These are phyloP conservation scores for Amanita jacksonii DNA, from an alignment of 768 basidiomycete genomes.

Conservation along the genomic window DNA sequence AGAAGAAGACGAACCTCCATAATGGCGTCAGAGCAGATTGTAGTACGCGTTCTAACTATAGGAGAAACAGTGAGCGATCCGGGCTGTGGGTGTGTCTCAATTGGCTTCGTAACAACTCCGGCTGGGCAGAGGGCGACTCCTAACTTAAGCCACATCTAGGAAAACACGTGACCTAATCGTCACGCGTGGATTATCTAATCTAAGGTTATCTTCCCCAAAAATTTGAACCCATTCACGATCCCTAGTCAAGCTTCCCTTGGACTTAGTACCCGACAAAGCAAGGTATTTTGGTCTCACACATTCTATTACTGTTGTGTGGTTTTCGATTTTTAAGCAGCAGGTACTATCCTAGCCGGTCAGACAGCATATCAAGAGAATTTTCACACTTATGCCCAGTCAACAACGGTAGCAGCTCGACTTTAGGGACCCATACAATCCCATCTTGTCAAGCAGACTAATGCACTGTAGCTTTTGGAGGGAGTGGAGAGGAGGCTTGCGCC, in stretches of 20 bases:
- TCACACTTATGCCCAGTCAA: too few relatives aligned
- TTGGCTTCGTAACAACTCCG: slow-evolving; percentile 15
- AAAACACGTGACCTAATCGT: slow-evolving; percentile 19
- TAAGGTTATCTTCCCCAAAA: neutral
- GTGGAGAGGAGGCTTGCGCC: too few relatives aligned
- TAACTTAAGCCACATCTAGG: slow-evolving; percentile 16
- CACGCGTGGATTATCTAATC: slow-evolving; percentile 1
- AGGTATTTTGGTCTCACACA: too few relatives aligned
- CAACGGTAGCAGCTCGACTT: too few relatives aligned
- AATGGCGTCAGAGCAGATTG: slow-evolving; percentile 16
- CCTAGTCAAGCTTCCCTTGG: too few relatives aligned
- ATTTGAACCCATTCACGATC: too few relatives aligned
- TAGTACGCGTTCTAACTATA: slow-evolving; percentile 13
- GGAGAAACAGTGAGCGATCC: slow-evolving; percentile 12
- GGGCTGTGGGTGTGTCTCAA: slow-evolving; percentile 14
- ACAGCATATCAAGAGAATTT: too few relatives aligned
- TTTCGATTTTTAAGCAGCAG: neutral
- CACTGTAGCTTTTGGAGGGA: too few relatives aligned
- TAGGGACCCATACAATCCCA: too few relatives aligned
- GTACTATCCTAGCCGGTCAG: too few relatives aligned
- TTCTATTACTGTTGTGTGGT: neutral
- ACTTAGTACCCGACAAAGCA: too few relatives aligned
- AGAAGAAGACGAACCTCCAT: slow-evolving; percentile 38
- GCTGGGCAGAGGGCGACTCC: slow-evolving; percentile 35
- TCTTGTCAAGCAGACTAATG: too few relatives aligned